Conservation (phyloP, 1,284 basidiomycete species). For the Mycosarcoma mackinlayi region DNA sequence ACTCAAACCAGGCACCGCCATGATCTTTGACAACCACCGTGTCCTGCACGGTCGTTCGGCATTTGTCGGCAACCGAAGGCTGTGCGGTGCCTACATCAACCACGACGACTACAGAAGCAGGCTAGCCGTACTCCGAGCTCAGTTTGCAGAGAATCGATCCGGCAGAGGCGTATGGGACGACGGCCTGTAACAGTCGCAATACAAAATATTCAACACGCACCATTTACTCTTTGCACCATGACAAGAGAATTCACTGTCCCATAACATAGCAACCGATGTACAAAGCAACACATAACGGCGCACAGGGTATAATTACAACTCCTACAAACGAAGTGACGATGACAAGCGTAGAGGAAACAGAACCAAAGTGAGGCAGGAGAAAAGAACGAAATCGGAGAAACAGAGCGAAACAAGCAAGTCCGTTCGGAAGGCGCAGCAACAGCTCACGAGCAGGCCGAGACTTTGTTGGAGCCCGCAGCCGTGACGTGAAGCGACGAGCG, state of each 20-base stretch:
- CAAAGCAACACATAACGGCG: too few relatives aligned
- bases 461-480: background rate
- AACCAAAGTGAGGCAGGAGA: too few relatives aligned
- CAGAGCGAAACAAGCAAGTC: background rate
- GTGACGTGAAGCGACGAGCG: background rate
- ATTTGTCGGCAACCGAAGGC: constrained; percentile 85
- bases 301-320: too few relatives aligned
- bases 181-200: constrained; percentile 45
- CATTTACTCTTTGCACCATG: too few relatives aligned
- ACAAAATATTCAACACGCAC: too few relatives aligned
- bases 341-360: too few relatives aligned
- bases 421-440: background rate
- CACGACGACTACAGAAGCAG: constrained; percentile 62
- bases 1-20: constrained; percentile 82
- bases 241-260: too few relatives aligned
- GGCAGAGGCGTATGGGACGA: constrained; percentile 60
- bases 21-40: constrained; percentile 92
- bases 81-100: constrained; percentile 87
- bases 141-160: constrained; percentile 28
- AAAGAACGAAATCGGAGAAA: background rate
- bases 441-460: constrained; percentile 19
- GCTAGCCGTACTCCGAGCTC: constrained; percentile 43
- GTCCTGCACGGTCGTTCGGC: constrained; percentile 91
- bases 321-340: too few relatives aligned
- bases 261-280: too few relatives aligned